Conservation (phyloP, 352 stramenopile genomes). For the Aphanomyces euteiches region DNA sequence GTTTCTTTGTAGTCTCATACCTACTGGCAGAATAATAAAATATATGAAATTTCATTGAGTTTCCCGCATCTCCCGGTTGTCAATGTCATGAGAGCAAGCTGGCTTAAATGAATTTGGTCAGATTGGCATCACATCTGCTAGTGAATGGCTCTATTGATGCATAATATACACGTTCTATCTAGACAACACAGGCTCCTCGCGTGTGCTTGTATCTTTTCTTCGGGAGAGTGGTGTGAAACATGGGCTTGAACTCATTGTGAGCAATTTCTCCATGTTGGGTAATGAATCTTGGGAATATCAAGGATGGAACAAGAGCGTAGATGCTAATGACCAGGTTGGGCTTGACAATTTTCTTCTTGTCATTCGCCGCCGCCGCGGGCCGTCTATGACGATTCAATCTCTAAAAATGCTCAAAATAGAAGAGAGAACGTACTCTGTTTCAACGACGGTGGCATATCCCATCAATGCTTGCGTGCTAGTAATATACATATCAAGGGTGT, state of each 20-base stretch:
- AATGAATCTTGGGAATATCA: not conserved
- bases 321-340: constrained; percentile 18
- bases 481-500: no score
- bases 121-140: no score
- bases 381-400: no score
- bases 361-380: not conserved
- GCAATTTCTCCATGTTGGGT: constrained; percentile 11
- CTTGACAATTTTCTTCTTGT: not conserved
- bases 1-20: no score
- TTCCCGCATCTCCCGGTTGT: no score
- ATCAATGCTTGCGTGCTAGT: constrained; percentile 21
- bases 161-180: not conserved
- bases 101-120: no score
- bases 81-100: no score
- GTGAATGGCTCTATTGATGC: no score
- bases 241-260: constrained; percentile 6
- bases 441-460: constrained; percentile 22
- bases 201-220: constrained; percentile 6
- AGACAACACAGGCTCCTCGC: constrained; percentile 9
- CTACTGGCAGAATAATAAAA: no score
- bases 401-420: no score
- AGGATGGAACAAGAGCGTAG: constrained; percentile 11
- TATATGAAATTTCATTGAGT: no score
- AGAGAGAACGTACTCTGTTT: not conserved
- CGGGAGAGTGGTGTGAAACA: not conserved